Evolutionary conservation across 2,329 filamentous ascomycete genomes (phyloP), one percentile per base, ranked within the genome.

Genomic region (Arthrocladium fulminans): DNA sequence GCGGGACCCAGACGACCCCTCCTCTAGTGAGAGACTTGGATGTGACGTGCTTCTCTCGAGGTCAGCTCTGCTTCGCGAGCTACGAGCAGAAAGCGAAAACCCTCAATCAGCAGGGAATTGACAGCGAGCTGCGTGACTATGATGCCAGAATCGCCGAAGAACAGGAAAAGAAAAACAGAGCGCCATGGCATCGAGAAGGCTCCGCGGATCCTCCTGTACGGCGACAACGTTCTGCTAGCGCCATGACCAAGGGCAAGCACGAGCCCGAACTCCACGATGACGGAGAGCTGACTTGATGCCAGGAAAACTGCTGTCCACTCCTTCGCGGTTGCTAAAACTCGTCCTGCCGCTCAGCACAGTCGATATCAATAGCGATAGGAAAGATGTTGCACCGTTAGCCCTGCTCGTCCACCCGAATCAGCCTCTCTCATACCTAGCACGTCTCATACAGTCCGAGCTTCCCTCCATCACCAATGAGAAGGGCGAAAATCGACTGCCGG

Each of bases 371-470:
- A 67, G 68, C 1, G 76, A 81, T 53, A 73, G 80, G 49, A 83
- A 84, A 65, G 76, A 81, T 41, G 80, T 90, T n/a, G 86, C 94
- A 57, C 88, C 88, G 0, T 73, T 95, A 10, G 88, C 88, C 1
- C 75, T 95, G 0, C 78, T 95, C 2, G 76, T 95, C 0, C 89
- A 95, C 58, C 88, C 89, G 0, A 86, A 94, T 53, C 89, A 96
- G 61, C 89, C 89, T 0, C 74, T 96, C 2, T 94, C 87, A 7
- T 94, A 95, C 63, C 80, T 95, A 35, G 87, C 94, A 64, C 80
- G 87, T 7, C 71, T 96, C 2, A 89, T 96, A 40, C 89, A 95
- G 61, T 84, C 87, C 46, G 89, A 95, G 65, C 73, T 95, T 0
- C 86, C 87, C 0, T 78, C 79, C 0, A 72, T 90, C 12, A 71